phyloP scores from a whole-genome alignment of 1,284 basidiomycete species.

The Fomitiporia mediterranea region DNA sequence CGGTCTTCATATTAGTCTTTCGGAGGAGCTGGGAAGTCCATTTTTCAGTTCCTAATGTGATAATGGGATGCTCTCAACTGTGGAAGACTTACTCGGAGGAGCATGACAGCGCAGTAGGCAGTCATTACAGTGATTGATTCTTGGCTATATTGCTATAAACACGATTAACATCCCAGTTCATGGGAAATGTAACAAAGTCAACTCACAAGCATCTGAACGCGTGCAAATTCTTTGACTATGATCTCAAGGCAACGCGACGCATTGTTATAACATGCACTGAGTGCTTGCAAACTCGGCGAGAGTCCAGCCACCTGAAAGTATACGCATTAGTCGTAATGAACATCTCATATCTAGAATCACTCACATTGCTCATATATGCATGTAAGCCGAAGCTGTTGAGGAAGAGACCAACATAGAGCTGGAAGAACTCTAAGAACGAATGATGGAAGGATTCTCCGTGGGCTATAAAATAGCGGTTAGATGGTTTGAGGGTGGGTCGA shows the following conservation, averaged over 20 bases:
- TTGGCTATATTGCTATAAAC: constrained; percentile 67
- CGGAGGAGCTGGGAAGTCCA: constrained; percentile 51
- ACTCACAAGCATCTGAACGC: constrained; percentile 70
- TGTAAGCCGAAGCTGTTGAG: constrained; percentile 77
- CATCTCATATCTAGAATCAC: constrained; percentile 23
- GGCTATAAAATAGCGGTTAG: constrained; percentile 37
- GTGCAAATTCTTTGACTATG: constrained; percentile 64
- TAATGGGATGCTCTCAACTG: neutral
- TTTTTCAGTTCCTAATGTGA: neutral
- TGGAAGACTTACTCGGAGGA: constrained; percentile 54
- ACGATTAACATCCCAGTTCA: neutral
- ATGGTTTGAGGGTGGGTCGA: neutral
- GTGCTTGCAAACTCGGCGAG: constrained; percentile 58
- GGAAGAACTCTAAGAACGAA: constrained; percentile 68
- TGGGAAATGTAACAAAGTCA: neutral
- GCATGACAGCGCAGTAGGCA: constrained; percentile 74
- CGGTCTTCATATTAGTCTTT: constrained; percentile 50
- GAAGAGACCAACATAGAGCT: constrained; percentile 71
- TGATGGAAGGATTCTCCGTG: constrained; percentile 65
- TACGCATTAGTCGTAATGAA: neutral
- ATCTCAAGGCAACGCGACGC: constrained; percentile 66
- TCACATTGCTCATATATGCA: constrained; percentile 50
- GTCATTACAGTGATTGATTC: constrained; percentile 80
- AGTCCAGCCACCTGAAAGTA: constrained; percentile 32
- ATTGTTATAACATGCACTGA: constrained; percentile 67